These are phyloP conservation scores for Neonectria hederae DNA, from an alignment of 2,329 filamentous ascomycete genomes.

Conservation along the genomic window DNA sequence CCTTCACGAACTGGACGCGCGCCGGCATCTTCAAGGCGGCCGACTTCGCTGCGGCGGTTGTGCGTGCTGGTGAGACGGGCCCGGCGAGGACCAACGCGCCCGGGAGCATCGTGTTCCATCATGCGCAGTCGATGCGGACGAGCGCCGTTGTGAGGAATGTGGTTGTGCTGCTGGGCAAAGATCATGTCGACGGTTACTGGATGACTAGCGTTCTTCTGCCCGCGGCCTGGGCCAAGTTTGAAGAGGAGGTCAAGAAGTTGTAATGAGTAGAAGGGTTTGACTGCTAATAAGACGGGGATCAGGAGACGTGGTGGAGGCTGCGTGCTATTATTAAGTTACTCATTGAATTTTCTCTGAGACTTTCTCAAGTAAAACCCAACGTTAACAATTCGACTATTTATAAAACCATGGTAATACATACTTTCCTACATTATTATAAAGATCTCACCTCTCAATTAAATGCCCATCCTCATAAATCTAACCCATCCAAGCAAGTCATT, in stretches of 20 bases:
- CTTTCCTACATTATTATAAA: no score
- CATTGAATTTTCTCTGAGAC: no score
- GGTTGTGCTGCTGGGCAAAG: background rate
- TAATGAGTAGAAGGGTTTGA: background rate
- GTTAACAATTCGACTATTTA: no score
- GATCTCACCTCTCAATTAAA: no score
- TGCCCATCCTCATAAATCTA: no score
- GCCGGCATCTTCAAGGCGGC: background rate
- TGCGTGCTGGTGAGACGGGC: background rate
- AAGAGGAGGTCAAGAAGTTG: background rate
- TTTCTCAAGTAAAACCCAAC: no score
- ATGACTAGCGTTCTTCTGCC: background rate
- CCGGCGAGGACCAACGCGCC: background rate
- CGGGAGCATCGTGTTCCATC: background rate
- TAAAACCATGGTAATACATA: no score
- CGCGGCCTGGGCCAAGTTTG: background rate
- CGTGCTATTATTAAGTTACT: no score
- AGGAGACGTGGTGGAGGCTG: no score
- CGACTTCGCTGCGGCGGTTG: constrained; percentile 1
- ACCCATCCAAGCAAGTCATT: no score
- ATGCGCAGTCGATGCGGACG: constrained; percentile 3
- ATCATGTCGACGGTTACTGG: background rate
- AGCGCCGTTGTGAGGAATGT: background rate
- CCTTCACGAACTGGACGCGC: constrained; percentile 13
- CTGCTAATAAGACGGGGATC: no score